Base-by-base conservation (phyloP, 1,284 basidiomycete genomes). In the Rhodotorula sp. region DNA sequence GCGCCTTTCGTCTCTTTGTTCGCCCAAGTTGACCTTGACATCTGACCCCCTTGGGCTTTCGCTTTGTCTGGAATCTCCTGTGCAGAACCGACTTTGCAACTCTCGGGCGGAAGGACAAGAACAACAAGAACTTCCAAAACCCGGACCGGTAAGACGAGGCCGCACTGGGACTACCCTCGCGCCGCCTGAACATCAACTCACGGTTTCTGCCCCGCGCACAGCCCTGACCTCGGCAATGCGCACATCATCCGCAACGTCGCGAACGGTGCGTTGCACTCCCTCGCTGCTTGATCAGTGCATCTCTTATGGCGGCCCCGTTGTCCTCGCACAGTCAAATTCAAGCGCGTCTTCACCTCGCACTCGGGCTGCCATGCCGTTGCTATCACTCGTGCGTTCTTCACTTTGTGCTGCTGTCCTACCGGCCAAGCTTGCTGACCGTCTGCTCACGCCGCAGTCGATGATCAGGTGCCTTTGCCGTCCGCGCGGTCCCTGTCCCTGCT, bases 241-340 rank as follows among this genome's bases (percentile, higher is more conserved):
- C 88, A 93, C 81, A 92, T 96, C 78, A 85, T 97, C 52, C 91
- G 95, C 65, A 91, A 91, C 0, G 84, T 97, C 42, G 86, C 88
- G 80, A 93, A 95, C 79, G 85, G 96, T 61, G 72, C 73, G 55
- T 77, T 78, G 62, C 68, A 59, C 41, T 72, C 73, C 56, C 13
- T 25, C 19, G 21, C 45, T 23, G 23, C 5, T 34, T 34, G 34
- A 34, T 34, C 34, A 34, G 34, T 34, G 34, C 34, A 34, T 34
- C 34, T 34, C 34, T 34, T 34, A 34, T 34, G 34, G 34, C 34
- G 34, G 34, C 34, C 34, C 14, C 10, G 17, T 41, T 45, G 17
- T 10, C 57, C 27, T 4, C 12, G 41, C 19, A 14, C 67, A 76
- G 74, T 77, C 82, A 87, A 89, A 79, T 85, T 86, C 34, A 82